Evolutionary conservation across 2,329 filamentous ascomycete genomes (phyloP).

Genomic region (Verticillium klebahnii): DNA sequence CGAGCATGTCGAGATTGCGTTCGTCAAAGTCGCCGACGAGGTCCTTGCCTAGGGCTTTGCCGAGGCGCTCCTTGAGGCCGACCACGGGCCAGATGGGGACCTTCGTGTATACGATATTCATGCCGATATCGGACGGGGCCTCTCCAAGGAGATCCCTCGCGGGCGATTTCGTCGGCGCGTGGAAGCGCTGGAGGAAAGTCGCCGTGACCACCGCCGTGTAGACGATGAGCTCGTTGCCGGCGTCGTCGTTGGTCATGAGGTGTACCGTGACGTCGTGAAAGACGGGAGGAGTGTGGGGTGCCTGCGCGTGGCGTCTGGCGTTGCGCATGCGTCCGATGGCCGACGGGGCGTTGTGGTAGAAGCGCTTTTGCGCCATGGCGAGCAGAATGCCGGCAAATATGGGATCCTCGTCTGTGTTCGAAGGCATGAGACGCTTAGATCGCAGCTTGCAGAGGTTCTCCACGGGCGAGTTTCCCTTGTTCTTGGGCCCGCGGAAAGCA

Average conservation of each 20-base stretch:
- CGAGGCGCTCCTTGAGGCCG: conserved; percentile 50
- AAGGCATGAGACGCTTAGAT: conserved; percentile 41
- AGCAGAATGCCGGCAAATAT: conserved; percentile 48
- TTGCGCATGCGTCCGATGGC: neutral
- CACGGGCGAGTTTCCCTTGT: conserved; percentile 41
- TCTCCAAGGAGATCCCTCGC: neutral
- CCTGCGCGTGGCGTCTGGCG: neutral
- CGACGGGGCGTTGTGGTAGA: conserved; percentile 29
- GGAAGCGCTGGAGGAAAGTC: conserved; percentile 45
- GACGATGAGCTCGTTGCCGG: conserved; percentile 45
- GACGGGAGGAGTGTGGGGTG: conserved; percentile 15
- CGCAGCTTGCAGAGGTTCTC: conserved; percentile 41
- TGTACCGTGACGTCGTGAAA: conserved; percentile 46
- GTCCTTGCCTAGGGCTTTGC: conserved; percentile 46
- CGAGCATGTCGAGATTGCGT: conserved; percentile 41
- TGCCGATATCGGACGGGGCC: conserved; percentile 18
- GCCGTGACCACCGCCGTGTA: conserved; percentile 46
- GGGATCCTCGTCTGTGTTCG: conserved; percentile 45
- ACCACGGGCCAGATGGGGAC: conserved; percentile 52
- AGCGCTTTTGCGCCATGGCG: conserved; percentile 52
- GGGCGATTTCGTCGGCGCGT: conserved; percentile 34
- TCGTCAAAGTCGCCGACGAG: conserved; percentile 37
- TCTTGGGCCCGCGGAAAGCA: conserved; percentile 33
- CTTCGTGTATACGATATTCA: conserved; percentile 42
- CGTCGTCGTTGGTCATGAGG: conserved; percentile 46